A percentile compares a stretch with the other conserved stretches of the same genome.
Conservation (phyloP, 495 filamentous ascomycete species). For the Penicillium pancosmium region DNA sequence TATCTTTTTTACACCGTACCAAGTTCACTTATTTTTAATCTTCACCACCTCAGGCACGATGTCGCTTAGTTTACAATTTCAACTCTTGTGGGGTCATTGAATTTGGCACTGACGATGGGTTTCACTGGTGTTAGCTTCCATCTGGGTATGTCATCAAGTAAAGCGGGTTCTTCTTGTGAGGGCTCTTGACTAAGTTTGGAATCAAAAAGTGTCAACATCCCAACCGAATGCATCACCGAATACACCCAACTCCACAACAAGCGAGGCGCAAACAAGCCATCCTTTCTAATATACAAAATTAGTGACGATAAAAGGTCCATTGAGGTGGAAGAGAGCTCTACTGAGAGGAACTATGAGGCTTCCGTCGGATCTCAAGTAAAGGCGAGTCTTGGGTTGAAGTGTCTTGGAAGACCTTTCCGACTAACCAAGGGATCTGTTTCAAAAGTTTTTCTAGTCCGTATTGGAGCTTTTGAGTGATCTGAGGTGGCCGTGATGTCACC, state of each 20-base stretch:
- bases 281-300: slow-evolving; percentile 88
- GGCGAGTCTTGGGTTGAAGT: too few species aligned
- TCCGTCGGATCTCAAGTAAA: too few species aligned
- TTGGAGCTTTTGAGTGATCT: background rate
- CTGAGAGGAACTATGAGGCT: slow-evolving; percentile 57
- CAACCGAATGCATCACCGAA: slow-evolving; percentile 66
- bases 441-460: background rate
- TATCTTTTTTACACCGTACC: too few species aligned
- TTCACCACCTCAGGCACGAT: background rate
- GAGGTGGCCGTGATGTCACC: background rate
- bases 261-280: slow-evolving; percentile 58
- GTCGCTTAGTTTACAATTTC: background rate
- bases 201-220: slow-evolving; percentile 65
- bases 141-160: background rate
- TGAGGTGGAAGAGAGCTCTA: slow-evolving; percentile 68
- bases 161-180: too few species aligned
- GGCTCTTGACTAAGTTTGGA: background rate
- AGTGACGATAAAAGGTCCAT: slow-evolving; percentile 78
- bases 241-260: slow-evolving; percentile 83
- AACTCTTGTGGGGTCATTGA: background rate
- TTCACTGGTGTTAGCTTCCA: background rate
- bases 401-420: background rate
- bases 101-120: background rate
- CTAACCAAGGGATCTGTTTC: background rate
- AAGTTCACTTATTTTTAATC: too few species aligned